Base-by-base conservation (phyloP, 1,284 basidiomycete species). In the Tilletia caries region DNA sequence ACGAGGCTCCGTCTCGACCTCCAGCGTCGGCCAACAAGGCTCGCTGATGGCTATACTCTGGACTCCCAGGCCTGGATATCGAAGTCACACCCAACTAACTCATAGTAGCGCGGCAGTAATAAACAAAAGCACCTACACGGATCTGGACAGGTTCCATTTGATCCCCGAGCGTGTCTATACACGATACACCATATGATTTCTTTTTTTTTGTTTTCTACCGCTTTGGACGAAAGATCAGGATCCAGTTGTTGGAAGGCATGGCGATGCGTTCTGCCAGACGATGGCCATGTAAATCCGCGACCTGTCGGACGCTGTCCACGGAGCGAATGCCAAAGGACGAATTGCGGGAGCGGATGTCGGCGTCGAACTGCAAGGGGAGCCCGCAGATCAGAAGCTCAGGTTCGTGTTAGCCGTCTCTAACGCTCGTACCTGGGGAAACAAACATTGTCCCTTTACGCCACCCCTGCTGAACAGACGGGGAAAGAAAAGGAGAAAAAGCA, bases 211-310 rank as follows among this genome's bases (percentile, higher is more conserved):
- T 41, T 6, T 10, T 41, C 10, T 88, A 90, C 73, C 86, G 86
- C 0, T 84, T 84, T 12, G 74, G 89, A 2, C 83, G 89, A n/a
- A 50, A 41, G 23, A 52, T 50, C 3, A 67, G 32, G 32, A 62
- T 62, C 58, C 58, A 62, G 37, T 78, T 78, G 29, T 72, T 73
- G 6, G 75, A 70, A 0, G 76, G 75, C 73, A 78, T 74, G 34
- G 67, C 68, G 23, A 71, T 71, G 27, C 72, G 41, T 12, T 76
- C 67, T 13, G 15, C 12, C 43, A 78, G 27, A 58, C 64, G 65
- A 33, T 72, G 75, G 5, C 75, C 76, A 32, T 78, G 75, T 13
- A 48, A 66, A 2, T 50, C 20, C 1, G 76, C 76, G 15, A 78
- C 43, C 0, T 73, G 73, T 29, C 70, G 46, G 23, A 78, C 67